Evolutionary conservation across 371 early-diverging fungal species (phyloP).

Genomic region (Lichtheimia corymbifera): DNA sequence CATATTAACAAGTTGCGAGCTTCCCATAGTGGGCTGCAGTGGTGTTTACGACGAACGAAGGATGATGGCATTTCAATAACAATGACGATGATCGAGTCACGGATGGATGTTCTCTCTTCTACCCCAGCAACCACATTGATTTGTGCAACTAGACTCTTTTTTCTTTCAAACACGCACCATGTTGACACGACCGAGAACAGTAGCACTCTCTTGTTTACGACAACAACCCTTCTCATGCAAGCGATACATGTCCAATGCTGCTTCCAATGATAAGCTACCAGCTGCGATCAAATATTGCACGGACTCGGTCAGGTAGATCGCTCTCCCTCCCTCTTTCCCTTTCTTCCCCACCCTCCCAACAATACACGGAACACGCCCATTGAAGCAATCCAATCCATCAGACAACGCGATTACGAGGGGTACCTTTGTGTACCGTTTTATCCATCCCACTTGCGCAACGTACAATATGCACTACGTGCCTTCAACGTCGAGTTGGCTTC

Average conservation of each 20-base stretch:
- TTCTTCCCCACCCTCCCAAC: no score
- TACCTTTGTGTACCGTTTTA: slow-evolving; percentile 79
- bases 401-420: slow-evolving; percentile 74
- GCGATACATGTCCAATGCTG: no score
- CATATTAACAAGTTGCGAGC: no score
- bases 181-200: slow-evolving; percentile 2
- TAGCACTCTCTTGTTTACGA: no score
- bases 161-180: neutral
- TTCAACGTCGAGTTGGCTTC: slow-evolving; percentile 87
- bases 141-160: neutral
- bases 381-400: slow-evolving; percentile 14
- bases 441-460: slow-evolving; percentile 60
- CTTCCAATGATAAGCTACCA: slow-evolving; percentile 16
- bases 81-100: no score
- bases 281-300: slow-evolving; percentile 36
- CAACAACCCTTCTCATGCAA: no score
- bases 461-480: slow-evolving; percentile 80
- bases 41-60: no score
- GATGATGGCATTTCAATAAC: no score
- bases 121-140: no score
- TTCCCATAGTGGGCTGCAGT: no score
- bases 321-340: no score
- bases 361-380: neutral
- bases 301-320: slow-evolving; percentile 42
- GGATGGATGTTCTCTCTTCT: no score